Evolutionary conservation across 805 yeast genomes (phyloP), one percentile per base, ranked within the genome.

Genomic region (Candida gorgasii): DNA sequence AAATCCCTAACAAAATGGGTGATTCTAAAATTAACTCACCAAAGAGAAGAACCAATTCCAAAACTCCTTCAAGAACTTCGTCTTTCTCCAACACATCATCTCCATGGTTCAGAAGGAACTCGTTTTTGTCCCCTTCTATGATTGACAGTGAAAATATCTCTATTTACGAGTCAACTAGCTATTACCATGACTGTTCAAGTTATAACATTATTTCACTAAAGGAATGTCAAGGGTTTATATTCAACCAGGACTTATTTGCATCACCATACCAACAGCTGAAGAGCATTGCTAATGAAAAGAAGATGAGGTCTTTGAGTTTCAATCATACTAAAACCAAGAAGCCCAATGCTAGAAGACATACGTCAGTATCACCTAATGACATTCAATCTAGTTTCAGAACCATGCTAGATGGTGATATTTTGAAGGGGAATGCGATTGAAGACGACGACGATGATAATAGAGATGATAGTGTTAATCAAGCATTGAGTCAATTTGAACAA

Each of bases 231-330:
- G 93, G 93, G 2, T 85, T 84, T 52, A 61, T 77, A 2, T 85
- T 88, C 78, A 84, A 85, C 57, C 90, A 84, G 54, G 90, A 84
- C 52, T 62, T 84, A 35, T 85, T 84, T 69, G 90, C 89, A 2
- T 70, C 82, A 1, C 81, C 82, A 20, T 81, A 79, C 57, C 86
- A 82, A 53, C 90, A 84, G 44, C 69, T 61, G 59, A 49, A 62
- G 36, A 56, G 71, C 4, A 35, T 61, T 8, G 68, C 65, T 12
- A 60, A 58, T 39, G 73, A 69, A 45, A 50, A 57, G 42, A 65
- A 57, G 44, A 48, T 47, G 11, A 51, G 66, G 33, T 58, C 62
- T 1, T 39, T 52, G 24, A 55, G 62, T 36, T 51, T 49, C 28
- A 49, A 34, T 18, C 43, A 45, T 22, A 20, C 19, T 22, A 53